Conservation (phyloP, 2,329 filamentous ascomycete genomes). For the Rhinocladiella similis region DNA sequence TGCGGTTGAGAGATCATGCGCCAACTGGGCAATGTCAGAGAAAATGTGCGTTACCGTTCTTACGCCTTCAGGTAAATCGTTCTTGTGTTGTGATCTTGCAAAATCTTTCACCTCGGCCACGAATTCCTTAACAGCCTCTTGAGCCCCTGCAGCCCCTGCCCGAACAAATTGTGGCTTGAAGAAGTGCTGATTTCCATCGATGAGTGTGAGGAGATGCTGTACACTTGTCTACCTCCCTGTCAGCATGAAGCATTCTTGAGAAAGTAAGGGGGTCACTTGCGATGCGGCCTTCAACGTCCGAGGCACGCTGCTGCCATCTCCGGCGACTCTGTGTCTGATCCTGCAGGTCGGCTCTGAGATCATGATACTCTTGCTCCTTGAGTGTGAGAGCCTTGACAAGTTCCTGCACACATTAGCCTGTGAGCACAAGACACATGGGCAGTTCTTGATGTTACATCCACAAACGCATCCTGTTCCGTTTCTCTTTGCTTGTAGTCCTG, state of each 20-base stretch:
- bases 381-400: slow-evolving; percentile 8
- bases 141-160: slow-evolving; percentile 14
- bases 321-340: slow-evolving; percentile 23
- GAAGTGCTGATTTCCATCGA: slow-evolving; percentile 25
- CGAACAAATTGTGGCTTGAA: slow-evolving; percentile 17
- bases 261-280: slow-evolving; percentile 4
- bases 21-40: slow-evolving; percentile 21
- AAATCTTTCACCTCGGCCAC: slow-evolving; percentile 16
- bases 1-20: slow-evolving; percentile 17
- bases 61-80: slow-evolving; percentile 22
- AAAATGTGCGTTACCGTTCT: slow-evolving; percentile 22
- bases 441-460: slow-evolving; percentile 8
- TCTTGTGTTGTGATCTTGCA: slow-evolving; percentile 22
- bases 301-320: slow-evolving; percentile 22
- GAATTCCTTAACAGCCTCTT: slow-evolving; percentile 11
- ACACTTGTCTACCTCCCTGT: slow-evolving; percentile 19
- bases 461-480: slow-evolving; percentile 8
- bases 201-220: slow-evolving; percentile 22
- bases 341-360: slow-evolving; percentile 20
- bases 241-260: not conserved
- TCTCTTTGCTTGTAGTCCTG: slow-evolving; percentile 12
- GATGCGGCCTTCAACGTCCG: slow-evolving; percentile 17
- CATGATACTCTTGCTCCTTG: slow-evolving; percentile 11
- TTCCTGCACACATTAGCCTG: slow-evolving; percentile 11
- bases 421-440: not conserved